Conservation (phyloP, 129 eudicot species). For the Helianthus annuus region HanXRQr2.0-SUNRISE NC_035448.2:190480737-190481236, state of each 20-base stretch:
- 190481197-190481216: too few species aligned
- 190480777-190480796: not conserved
- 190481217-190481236: too few species aligned
- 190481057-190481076: not conserved
- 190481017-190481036: not conserved
- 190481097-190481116: too few species aligned
- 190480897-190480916: slow-evolving; percentile 18
- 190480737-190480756: not conserved
- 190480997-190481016: slow-evolving; percentile 18
- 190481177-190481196: too few species aligned
- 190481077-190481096: too few species aligned
- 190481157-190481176: too few species aligned
- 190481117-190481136: too few species aligned
- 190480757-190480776: not conserved
- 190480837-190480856: too few species aligned
- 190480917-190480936: slow-evolving; percentile 13
- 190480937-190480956: slow-evolving; percentile 14
- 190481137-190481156: too few species aligned
- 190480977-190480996: slow-evolving; percentile 9
- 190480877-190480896: slow-evolving; percentile 7
- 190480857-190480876: not conserved
- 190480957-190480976: slow-evolving; percentile 9
- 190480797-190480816: not conserved
- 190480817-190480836: not conserved
- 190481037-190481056: not conserved